Evolutionary conservation across 2,329 filamentous ascomycete species (phyloP), one percentile per base, ranked within the genome.

Genomic region (Colletotrichum agaves): DNA sequence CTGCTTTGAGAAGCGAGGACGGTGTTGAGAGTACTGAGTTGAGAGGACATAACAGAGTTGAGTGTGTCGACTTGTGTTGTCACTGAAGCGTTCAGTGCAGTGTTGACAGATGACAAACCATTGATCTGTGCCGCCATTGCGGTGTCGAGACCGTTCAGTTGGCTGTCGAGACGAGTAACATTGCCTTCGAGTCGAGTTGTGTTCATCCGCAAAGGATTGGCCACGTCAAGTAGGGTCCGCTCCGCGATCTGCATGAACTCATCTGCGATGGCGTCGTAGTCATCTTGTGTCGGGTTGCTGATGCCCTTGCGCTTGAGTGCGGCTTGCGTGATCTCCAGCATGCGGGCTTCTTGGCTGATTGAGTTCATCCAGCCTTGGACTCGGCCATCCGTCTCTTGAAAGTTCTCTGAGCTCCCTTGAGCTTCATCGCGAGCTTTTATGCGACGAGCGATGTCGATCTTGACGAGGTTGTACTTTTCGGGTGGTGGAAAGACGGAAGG

Each of bases 371-470:
- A 68, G 41, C 27, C 27, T 23, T 68, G 65, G n/a, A 68, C 47
- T 58, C 65, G 53, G 5, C 47, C 39, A 33, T 65, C 65, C 33
- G 60, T 41, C 46, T 65, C 53, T 65, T 59, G 13, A 6, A 65
- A 47, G 15, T 33, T 33, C 39, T 15, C n/a, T 13, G 61, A 55
- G 23, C 75, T 59, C 61, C 69, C 19, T 44, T 73, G 23, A 70
- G 71, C 43, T 21, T 74, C 70, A 68, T 82, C 79, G 2, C 81
- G 80, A 17, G 78, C 74, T 3, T 72, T 71, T 50, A 82, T 81
- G 4, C 71, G 71, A 4, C 76, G 76, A 3, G 76, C 70, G 15
- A 81, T 76, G 19, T 78, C 73, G 10, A 80, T 72, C 0, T 72
- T 73, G 0, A 80, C 53, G 0, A 72, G 35, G 1, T 69, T 70